Evolutionary conservation across 257 asterid species (phyloP).

Genomic region (Nicotiana otophora): DNA sequence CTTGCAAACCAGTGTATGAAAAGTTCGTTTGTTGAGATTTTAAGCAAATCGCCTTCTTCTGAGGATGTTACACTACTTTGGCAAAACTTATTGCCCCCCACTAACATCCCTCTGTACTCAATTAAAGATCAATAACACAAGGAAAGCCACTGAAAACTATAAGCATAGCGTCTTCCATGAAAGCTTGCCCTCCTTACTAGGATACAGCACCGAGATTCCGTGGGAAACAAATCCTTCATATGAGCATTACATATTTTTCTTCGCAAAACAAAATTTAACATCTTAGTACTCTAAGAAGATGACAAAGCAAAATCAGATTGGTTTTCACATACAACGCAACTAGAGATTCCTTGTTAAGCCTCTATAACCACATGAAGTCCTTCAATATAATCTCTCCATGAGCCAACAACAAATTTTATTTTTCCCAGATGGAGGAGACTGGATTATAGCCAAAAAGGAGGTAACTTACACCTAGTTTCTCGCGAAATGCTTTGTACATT

Average conservation of each 20-base stretch:
- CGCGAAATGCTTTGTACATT: slow-evolving; percentile 55
- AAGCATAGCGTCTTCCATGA: not conserved
- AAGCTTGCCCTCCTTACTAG: not conserved
- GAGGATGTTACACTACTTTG: not conserved
- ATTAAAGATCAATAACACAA: not conserved
- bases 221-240: not conserved
- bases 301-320: not conserved
- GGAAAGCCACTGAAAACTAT: not conserved
- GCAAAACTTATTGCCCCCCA: not conserved
- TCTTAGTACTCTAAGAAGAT: not conserved
- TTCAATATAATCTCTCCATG: not conserved
- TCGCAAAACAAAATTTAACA: not conserved
- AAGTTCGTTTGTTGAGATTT: no score
- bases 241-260: not conserved
- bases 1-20: no score
- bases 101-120: not conserved
- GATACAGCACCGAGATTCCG: not conserved
- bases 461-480: slow-evolving; percentile 62
- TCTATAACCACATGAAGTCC: not conserved
- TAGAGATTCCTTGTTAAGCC: not conserved
- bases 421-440: not conserved
- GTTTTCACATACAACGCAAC: not conserved
- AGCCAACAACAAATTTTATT: slow-evolving; percentile 6
- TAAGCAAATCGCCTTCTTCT: not conserved
- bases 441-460: slow-evolving; percentile 4